These are phyloP conservation scores for Fusarium anguioides DNA, from an alignment of 2,329 filamentous ascomycete species.

Conservation along the genomic window DNA sequence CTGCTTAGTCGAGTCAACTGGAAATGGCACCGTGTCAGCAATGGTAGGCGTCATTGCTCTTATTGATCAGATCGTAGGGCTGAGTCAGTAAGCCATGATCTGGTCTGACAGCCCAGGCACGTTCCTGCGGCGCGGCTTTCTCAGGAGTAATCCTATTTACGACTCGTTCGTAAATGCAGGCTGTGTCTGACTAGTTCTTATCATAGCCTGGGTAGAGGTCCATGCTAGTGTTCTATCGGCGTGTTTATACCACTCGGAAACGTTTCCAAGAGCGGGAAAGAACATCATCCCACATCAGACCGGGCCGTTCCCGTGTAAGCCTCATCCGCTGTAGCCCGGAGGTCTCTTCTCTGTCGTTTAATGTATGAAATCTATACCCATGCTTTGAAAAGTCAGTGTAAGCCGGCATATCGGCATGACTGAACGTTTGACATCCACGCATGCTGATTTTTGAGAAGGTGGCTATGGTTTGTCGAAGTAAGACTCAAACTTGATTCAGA, in stretches of 20 bases:
- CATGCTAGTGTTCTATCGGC: background rate
- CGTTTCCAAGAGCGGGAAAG: background rate
- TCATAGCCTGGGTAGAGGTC: background rate
- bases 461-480: background rate
- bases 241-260: conserved; percentile 10
- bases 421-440: background rate
- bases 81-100: conserved; percentile 5
- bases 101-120: background rate
- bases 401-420: background rate
- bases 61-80: conserved; percentile 15
- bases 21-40: background rate
- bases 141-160: background rate
- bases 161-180: background rate
- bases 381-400: background rate
- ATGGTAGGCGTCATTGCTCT: background rate
- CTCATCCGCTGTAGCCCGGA: conserved; percentile 5
- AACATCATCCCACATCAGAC: conserved; percentile 13
- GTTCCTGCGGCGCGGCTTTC: background rate
- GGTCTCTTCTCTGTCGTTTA: background rate
- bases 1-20: background rate
- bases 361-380: background rate
- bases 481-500: background rate
- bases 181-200: conserved; percentile 8
- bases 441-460: background rate
- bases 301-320: conserved; percentile 27